Base-by-base conservation (phyloP, 768 basidiomycete species). In the Russula dissimulans region DNA sequence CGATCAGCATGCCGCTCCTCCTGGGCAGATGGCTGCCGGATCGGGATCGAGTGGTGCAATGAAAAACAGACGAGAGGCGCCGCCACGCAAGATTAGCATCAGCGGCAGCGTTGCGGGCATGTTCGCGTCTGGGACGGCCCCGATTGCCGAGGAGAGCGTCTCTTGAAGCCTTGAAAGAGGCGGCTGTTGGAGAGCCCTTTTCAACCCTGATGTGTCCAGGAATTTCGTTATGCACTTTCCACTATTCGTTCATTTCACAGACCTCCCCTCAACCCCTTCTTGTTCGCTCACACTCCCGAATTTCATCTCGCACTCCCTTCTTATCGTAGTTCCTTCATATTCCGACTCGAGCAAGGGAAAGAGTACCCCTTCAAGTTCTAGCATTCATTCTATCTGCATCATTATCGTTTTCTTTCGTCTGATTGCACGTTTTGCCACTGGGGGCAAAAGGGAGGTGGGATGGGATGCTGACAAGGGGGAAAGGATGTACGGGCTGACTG, bases 21-120 rank as follows among this genome's bases (percentile, higher is more conserved):
- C 15, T 56, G 62, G 63, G 46, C 60, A 63, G 45, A 60, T 52
- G 55, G 61, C 51, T 41, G 51, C 56, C 42, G 66, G 60, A 65
- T 57, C 55, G 59, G 60, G 61, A 67, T 63, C 62, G 59, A 66
- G 65, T 38, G 65, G 60, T 36, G 66, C 70, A 57, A 54, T 56
- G 62, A 63, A 63, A 56, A 65, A 54, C 61, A 62, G 61, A 59
- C 54, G 67, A 61, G 71, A 72, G 65, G 69, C 68, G 64, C 65
- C 69, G 47, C 69, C 65, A 55, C 62, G 71, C 48, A 62, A 70
- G 66, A 66, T 71, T 56, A 73, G 72, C 64, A 54, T 71, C 54
- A 71, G 72, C 65, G 69, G 66, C 54, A 71, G 72, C 64, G 69
- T 65, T 39, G 69, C 66, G 17, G 62, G 66, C 11, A 57, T 43